These are phyloP conservation scores for Malus sieversii DNA, from an alignment of 306 rosid species.

Conservation along the genomic window DNA sequence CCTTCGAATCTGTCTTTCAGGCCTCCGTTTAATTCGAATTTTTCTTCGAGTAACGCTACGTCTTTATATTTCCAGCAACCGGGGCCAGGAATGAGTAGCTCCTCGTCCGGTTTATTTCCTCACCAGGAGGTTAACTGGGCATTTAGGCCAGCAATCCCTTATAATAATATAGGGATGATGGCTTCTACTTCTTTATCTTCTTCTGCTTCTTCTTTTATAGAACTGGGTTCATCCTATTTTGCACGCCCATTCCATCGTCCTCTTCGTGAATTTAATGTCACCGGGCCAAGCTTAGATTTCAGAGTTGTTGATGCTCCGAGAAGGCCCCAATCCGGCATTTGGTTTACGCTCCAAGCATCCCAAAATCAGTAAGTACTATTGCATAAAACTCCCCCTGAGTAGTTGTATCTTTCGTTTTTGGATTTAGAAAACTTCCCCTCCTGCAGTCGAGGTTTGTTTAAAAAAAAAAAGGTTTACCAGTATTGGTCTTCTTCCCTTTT, in stretches of 20 bases:
- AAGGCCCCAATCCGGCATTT: slow-evolving; percentile 85
- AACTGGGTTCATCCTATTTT: slow-evolving; percentile 29
- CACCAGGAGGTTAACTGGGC: slow-evolving; percentile 56
- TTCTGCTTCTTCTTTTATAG: slow-evolving; percentile 29
- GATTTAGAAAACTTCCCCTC: too few species aligned
- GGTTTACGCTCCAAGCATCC: slow-evolving; percentile 93
- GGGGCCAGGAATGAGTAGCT: slow-evolving; percentile 18
- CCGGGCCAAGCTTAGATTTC: slow-evolving; percentile 59
- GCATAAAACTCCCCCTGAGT: not conserved
- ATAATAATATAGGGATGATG: slow-evolving; percentile 24
- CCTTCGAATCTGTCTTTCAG: not conserved
- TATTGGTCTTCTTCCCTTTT: too few species aligned
- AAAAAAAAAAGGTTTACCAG: too few species aligned
- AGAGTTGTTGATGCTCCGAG: slow-evolving; percentile 81
- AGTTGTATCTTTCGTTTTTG: not conserved
- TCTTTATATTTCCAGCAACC: slow-evolving; percentile 35
- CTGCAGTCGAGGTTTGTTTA: too few species aligned
- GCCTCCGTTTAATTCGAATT: not conserved
- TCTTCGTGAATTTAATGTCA: slow-evolving; percentile 17
- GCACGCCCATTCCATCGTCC: slow-evolving; percentile 43
- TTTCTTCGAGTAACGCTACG: slow-evolving; percentile 2
- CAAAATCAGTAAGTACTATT: slow-evolving; percentile 64
- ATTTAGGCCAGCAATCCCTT: slow-evolving; percentile 36
- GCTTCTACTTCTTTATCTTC: slow-evolving; percentile 33
- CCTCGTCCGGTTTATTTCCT: slow-evolving; percentile 13